Evolutionary conservation across 1,284 basidiomycete genomes (phyloP), one percentile per base, ranked within the genome.

Genomic region (Cutaneotrichosporon cyanovorans): DNA sequence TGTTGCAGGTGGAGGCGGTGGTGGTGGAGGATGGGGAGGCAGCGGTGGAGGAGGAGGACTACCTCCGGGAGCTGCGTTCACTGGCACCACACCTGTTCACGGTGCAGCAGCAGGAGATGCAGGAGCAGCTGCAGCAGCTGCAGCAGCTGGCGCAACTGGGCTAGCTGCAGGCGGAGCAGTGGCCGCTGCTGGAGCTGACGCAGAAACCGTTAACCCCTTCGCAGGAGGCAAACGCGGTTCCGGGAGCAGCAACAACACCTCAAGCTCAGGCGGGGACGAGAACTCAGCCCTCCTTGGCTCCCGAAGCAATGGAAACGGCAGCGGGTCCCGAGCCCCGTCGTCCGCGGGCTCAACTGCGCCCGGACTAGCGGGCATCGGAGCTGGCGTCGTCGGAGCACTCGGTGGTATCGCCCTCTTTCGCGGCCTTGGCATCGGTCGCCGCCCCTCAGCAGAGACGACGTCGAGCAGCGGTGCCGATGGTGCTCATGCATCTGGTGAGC

Each of bases 341-440:
- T n/a, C n/a, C n/a, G 28, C 22, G 18, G 40, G 16, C 16, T 32
- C 15, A 14, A 16, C 15, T 19, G 42, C 22, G 4, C 33, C 16
- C 10, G 35, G n/a, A 8, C n/a, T 34, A 15, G 42, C 35, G 9
- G 32, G 32, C 40, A 34, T 34, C n/a, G 42, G 34, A 18, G 42
- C 41, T 18, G 41, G 33, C n/a, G 41, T 22, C 16, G 41, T 23
- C 8, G 41, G 31, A 1, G 41, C 4, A 37, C 32, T 9, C 40
- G 52, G 33, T n/a, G 46, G 45, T 1, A 20, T 54, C 5, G 52
- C 37, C 3, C 19, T 53, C 10, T 31, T 53, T 12, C 51, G 48
- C 12, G 34, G 45, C 7, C 43, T 54, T 3, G 52, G 52, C 2
- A 20, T 47, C 8, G 51, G 52, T 0, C 45, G 37, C 15, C 41